These are phyloP conservation scores for Allomyces macrogynus DNA, from an alignment of 192 early-diverging fungal species.

Conservation along the genomic window DNA sequence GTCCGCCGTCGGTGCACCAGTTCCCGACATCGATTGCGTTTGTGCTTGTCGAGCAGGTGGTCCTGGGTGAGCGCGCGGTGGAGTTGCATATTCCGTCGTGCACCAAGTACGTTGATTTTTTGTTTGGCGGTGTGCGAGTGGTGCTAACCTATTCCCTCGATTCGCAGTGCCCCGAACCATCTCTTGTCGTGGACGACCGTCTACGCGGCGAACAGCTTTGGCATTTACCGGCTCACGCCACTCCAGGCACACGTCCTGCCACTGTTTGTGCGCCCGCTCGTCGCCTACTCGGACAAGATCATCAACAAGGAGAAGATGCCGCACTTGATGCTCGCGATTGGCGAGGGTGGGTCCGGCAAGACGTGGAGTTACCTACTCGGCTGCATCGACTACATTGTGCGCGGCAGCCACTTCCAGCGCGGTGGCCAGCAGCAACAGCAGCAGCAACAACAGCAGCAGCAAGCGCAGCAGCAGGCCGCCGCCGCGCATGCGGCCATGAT, in stretches of 20 bases:
- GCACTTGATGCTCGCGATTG: not conserved
- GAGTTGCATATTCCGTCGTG: not conserved
- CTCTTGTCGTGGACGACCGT: not conserved
- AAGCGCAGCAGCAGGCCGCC: not conserved
- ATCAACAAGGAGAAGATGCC: constrained; percentile 1
- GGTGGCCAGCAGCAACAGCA: not conserved
- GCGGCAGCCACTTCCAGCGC: not conserved
- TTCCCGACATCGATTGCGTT: not conserved
- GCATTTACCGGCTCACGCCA: not conserved
- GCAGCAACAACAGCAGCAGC: not conserved
- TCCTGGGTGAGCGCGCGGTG: not conserved
- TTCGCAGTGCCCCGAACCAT: not conserved
- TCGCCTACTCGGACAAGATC: not conserved
- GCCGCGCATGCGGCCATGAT: not conserved
- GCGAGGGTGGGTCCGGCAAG: not conserved
- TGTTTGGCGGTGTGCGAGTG: not conserved
- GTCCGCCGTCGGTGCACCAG: too few relatives aligned
- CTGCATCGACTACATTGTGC: not conserved
- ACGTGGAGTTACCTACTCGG: not conserved
- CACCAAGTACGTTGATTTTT: not conserved
- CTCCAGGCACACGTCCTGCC: not conserved
- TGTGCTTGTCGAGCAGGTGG: not conserved
- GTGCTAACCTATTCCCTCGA: too few relatives aligned
- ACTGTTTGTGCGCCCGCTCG: not conserved
- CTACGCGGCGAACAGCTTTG: not conserved